Base-by-base conservation (phyloP, 257 asterid species). In the Asclepias syriaca region DNA sequence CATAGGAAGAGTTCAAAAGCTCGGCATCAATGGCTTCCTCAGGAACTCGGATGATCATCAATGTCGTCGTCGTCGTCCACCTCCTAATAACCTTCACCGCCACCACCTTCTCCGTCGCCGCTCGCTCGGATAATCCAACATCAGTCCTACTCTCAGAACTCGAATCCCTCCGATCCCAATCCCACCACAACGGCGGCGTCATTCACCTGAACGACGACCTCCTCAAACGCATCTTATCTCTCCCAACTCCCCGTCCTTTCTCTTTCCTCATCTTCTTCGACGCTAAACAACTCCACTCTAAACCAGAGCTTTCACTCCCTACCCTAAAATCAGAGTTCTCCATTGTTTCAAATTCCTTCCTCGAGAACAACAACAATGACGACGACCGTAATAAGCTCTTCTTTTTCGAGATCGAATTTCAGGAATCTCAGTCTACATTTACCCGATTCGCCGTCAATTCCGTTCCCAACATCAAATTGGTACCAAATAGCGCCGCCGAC, bases 201-300 rank as follows among this genome's bases (percentile, higher is more conserved):
- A 86, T 90, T 85, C 89, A 77, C 85, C 91, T 90, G 65, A 77
- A 77, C 71, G 90, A 85, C 27, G 24, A 71, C 53, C 92, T 89
- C 80, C 84, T 90, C 82, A 78, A 69, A 72, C 90, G 87, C 78
- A 80, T 89, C 78, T 64, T 81, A 61, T 81, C 95, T 68, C 49
- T 78, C 63, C 89, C 96, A 68, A 24, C 88, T 0, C 96, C 96
- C 50, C 93, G 92, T 19, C 87, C 96, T 24, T 95, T 92, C 81
- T 80, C 86, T 72, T 80, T 87, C 77, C 15, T 92, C 79, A 64
- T 92, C 83, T 92, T 92, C 89, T 92, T 92, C 72, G 98, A 92
- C 69, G 96, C 96, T 5, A 60, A 72, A 7, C 87, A 85, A 65
- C 92, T 92, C 86, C 94, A 92, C 27, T 82, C 94, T 76, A 87